These are phyloP conservation scores for Pyrenochaeta sp. DNA, from an alignment of 2,329 filamentous ascomycete genomes.

Conservation along the genomic window DNA sequence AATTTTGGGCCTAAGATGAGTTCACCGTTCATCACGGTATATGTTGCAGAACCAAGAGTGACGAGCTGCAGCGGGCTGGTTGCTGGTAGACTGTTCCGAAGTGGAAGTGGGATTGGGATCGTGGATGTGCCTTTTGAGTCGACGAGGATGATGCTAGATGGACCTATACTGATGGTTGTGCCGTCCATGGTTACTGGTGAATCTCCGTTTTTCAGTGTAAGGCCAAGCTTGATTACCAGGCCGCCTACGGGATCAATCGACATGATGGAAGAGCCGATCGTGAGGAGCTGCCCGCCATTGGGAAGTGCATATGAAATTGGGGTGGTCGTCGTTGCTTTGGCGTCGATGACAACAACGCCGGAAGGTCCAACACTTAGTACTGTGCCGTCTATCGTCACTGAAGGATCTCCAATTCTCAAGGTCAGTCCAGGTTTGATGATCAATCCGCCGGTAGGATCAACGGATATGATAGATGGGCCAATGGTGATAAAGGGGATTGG, in stretches of 20 bases:
- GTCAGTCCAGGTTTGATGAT: conserved; percentile 24
- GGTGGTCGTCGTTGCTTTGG: conserved; percentile 2
- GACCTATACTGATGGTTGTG: conserved; percentile 14
- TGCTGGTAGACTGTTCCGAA: neutral
- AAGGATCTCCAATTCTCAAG: conserved; percentile 10
- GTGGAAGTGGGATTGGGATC: conserved; percentile 3
- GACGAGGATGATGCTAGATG: conserved; percentile 11
- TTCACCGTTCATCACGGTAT: conserved; percentile 6
- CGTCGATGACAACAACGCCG: conserved; percentile 8
- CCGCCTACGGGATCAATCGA: conserved; percentile 6
- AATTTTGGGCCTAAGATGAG: conserved; percentile 4
- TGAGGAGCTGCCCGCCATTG: conserved; percentile 1
- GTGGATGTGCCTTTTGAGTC: conserved; percentile 7
- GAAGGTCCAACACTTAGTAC: conserved; percentile 20
- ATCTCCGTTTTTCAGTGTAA: conserved; percentile 17
- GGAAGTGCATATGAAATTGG: neutral
- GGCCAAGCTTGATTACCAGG: conserved; percentile 15
- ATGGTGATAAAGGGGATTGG: conserved; percentile 16
- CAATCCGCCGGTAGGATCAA: conserved; percentile 23
- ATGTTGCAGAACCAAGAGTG: conserved; percentile 10
- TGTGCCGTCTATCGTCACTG: conserved; percentile 15
- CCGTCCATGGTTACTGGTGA: conserved; percentile 15
- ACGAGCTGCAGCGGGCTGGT: neutral
- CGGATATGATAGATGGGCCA: conserved; percentile 17
- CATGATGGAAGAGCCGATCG: conserved; percentile 2